A percentile compares a stretch with the other conserved stretches of the same genome.
phyloP scores from a whole-genome alignment of 75 land plant species.

The Pinus taeda region DNA sequence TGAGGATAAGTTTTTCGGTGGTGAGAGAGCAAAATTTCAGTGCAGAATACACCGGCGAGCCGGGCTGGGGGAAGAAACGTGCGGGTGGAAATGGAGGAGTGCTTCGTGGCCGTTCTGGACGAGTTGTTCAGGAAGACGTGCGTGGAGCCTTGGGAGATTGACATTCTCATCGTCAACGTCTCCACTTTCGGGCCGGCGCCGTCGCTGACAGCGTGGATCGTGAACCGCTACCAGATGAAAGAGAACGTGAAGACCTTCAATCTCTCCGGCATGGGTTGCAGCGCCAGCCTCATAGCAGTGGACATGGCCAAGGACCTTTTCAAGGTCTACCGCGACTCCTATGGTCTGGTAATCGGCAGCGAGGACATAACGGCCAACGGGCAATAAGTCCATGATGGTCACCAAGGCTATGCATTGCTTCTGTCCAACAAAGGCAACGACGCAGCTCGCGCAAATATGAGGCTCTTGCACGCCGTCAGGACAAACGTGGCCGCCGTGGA shows the following conservation, averaged over 20 bases:
- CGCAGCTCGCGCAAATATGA: slow-evolving; percentile 12
- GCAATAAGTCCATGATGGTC: slow-evolving; percentile 21
- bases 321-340: slow-evolving; percentile 11
- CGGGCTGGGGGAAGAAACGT: too few species aligned
- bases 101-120: too few species aligned
- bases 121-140: too few species aligned
- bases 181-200: slow-evolving; percentile 10
- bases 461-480: slow-evolving; percentile 21
- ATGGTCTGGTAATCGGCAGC: slow-evolving; percentile 28
- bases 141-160: too few species aligned
- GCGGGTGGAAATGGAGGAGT: too few species aligned
- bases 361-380: slow-evolving; percentile 20
- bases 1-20: too few species aligned
- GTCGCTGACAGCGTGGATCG: slow-evolving; percentile 3
- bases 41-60: too few species aligned
- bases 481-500: slow-evolving; percentile 33
- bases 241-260: slow-evolving; percentile 7
- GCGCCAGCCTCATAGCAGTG: slow-evolving; percentile 37
- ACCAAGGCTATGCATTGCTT: slow-evolving; percentile 40
- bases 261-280: slow-evolving; percentile 32
- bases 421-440: slow-evolving; percentile 17
- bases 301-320: slow-evolving; percentile 26
- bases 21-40: too few species aligned
- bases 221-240: slow-evolving; percentile 23
- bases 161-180: slow-evolving; percentile 1